Evolutionary conservation across 768 basidiomycete genomes (phyloP).

Genomic region (Erythrobasidium yunnanense): DNA sequence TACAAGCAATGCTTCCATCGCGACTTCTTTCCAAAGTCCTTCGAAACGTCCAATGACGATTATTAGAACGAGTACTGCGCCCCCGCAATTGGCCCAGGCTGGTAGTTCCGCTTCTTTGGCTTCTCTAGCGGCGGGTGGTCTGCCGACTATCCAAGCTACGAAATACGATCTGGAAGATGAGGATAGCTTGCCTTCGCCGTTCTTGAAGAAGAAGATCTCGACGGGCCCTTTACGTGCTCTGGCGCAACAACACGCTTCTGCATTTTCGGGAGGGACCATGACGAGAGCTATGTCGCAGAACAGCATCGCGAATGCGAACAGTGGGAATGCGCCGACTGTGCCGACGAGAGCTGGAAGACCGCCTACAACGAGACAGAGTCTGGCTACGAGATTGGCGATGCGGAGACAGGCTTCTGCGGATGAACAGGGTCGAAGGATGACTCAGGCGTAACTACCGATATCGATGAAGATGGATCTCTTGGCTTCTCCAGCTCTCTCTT

Average conservation of each 20-base stretch:
- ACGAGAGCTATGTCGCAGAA: neutral
- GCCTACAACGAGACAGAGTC: conserved; percentile 9
- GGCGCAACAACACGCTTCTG: neutral
- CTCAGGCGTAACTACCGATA: neutral
- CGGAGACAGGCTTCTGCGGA: conserved; percentile 19
- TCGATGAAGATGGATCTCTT: too few species aligned
- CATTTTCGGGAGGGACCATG: conserved; percentile 22
- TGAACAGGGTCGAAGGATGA: conserved; percentile 13
- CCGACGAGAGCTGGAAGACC: neutral
- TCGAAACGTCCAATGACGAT: conserved; percentile 5
- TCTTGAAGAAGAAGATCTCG: conserved; percentile 30
- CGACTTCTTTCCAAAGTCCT: neutral
- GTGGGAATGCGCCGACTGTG: neutral
- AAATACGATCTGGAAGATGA: conserved; percentile 27
- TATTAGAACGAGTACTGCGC: conserved; percentile 10
- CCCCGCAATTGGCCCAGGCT: conserved; percentile 12
- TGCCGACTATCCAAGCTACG: neutral
- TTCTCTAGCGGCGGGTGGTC: neutral
- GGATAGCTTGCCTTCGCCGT: conserved; percentile 28
- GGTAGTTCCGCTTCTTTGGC: conserved; percentile 4
- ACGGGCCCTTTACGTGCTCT: conserved; percentile 11
- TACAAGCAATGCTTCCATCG: neutral
- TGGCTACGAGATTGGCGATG: conserved; percentile 1
- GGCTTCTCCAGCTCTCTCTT: too few species aligned
- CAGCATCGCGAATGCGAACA: neutral